phyloP scores from a whole-genome alignment of 2,329 filamentous ascomycete genomes.

The Fusarium sp. region DNA sequence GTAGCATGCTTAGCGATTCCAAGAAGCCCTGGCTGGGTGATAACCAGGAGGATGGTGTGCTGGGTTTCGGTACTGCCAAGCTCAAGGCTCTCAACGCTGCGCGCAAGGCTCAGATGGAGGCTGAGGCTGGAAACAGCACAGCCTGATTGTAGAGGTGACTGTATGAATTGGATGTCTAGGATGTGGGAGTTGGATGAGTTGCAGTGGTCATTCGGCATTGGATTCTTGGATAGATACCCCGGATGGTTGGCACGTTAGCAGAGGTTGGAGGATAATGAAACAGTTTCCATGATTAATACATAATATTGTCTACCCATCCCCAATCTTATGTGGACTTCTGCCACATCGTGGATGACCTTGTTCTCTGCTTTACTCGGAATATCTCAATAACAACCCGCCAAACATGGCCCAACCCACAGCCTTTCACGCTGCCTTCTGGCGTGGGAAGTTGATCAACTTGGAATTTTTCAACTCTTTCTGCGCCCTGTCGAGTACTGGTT shows the following conservation, averaged over 20 bases:
- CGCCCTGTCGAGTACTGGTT: too few relatives aligned
- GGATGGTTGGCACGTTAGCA: background rate
- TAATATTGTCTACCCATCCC: background rate
- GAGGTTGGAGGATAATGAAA: background rate
- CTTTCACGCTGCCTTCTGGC: too few relatives aligned
- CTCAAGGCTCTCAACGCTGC: slow-evolving; percentile 77
- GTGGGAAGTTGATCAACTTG: too few relatives aligned
- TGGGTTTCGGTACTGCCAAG: slow-evolving; percentile 89
- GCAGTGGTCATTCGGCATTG: background rate
- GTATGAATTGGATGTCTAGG: background rate
- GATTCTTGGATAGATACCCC: background rate
- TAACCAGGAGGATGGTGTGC: slow-evolving; percentile 85
- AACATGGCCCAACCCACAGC: too few relatives aligned
- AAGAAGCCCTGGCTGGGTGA: slow-evolving; percentile 95
- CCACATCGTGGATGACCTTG: background rate
- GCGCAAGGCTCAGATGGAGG: slow-evolving; percentile 56
- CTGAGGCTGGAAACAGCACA: slow-evolving; percentile 45
- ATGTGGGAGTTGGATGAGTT: background rate
- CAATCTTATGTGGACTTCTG: background rate
- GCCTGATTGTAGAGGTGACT: background rate
- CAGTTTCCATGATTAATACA: slow-evolving; percentile 20
- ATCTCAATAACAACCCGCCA: too few relatives aligned
- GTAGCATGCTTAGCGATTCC: slow-evolving; percentile 86
- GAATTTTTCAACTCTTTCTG: too few relatives aligned
- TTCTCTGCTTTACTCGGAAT: background rate